phyloP scores from a whole-genome alignment of 345 rosid genomes.

The Camelina neglecta region DNA sequence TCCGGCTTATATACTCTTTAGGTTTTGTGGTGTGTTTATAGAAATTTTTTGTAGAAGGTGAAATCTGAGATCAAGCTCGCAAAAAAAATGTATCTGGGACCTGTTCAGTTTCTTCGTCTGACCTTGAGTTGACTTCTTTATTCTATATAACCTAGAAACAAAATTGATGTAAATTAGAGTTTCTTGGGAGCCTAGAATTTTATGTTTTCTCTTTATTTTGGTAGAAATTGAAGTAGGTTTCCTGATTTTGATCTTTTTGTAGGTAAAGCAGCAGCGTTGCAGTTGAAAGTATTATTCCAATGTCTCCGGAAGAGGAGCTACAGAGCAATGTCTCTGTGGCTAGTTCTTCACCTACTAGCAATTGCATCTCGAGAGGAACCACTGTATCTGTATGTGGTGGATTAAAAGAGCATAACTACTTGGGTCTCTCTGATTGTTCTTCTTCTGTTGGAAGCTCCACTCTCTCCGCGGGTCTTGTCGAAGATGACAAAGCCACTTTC shows the following conservation, averaged over 20 bases:
- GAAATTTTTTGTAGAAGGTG: not conserved
- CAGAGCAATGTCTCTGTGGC: constrained; percentile 52
- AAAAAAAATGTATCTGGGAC: constrained; percentile 27
- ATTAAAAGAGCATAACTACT: constrained; percentile 75
- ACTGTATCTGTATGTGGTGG: constrained; percentile 3
- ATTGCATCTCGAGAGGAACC: constrained; percentile 32
- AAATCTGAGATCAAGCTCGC: constrained; percentile 32
- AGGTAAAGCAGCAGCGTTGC: constrained; percentile 3
- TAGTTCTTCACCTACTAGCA: constrained; percentile 52
- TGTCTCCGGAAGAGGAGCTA: constrained; percentile 75
- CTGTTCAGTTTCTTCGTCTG: constrained; percentile 1
- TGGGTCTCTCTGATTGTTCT: constrained; percentile 83
- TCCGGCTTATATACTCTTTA: no score
- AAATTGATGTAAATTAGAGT: not conserved
- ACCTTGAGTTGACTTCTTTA: constrained; percentile 37
- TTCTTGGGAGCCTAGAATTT: not conserved
- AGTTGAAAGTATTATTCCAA: constrained; percentile 40
- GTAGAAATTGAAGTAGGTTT: not conserved
- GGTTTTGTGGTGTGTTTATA: not conserved
- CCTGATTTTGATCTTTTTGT: not conserved
- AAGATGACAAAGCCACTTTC: constrained; percentile 57
- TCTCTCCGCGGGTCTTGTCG: constrained; percentile 49
- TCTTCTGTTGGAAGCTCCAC: constrained; percentile 82
- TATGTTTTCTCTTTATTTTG: not conserved
- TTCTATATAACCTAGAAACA: not conserved